Evolutionary conservation across 1,139 yeast species (phyloP).

Genomic region (Hemisphaericaspora xylanilytica): DNA sequence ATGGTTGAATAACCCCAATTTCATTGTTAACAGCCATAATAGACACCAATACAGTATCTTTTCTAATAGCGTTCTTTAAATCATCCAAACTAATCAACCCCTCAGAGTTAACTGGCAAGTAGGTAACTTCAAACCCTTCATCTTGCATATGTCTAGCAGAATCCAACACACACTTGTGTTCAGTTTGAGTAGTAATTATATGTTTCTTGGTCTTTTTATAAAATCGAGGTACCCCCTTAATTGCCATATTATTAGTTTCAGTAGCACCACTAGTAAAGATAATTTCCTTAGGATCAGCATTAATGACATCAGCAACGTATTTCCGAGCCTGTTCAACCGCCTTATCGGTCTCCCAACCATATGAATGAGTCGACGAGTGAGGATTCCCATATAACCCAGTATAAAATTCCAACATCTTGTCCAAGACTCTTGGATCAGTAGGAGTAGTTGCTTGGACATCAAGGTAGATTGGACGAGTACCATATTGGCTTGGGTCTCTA

Average conservation of each 20-base stretch:
- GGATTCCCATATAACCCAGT: conserved; percentile 97
- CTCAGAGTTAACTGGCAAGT: conserved; percentile 75
- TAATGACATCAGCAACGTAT: conserved; percentile 76
- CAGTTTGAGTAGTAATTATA: conserved; percentile 93
- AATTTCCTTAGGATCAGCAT: conserved; percentile 95
- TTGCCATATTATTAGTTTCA: conserved; percentile 89
- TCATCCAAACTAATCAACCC: conserved; percentile 80
- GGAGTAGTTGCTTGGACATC: conserved; percentile 99
- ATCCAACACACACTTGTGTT: conserved; percentile 96
- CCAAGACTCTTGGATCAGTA: conserved; percentile 94
- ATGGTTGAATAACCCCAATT: conserved; percentile 95
- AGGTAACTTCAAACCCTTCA: conserved; percentile 96
- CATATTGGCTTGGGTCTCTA: conserved; percentile 49
- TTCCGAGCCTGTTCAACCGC: conserved; percentile 87
- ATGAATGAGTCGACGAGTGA: conserved; percentile 95
- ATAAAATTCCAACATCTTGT: conserved; percentile 86
- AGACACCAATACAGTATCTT: conserved; percentile 90
- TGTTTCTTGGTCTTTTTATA: conserved; percentile 88
- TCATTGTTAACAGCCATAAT: conserved; percentile 98
- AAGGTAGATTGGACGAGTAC: conserved; percentile 83
- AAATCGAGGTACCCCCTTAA: conserved; percentile 94
- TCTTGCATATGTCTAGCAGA: conserved; percentile 93
- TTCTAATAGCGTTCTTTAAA: conserved; percentile 78
- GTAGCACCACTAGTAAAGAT: conserved; percentile 98
- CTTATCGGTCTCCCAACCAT: conserved; percentile 97